Base-by-base conservation (phyloP, 1,284 basidiomycete genomes). In the Moniliophthora roreri region DNA sequence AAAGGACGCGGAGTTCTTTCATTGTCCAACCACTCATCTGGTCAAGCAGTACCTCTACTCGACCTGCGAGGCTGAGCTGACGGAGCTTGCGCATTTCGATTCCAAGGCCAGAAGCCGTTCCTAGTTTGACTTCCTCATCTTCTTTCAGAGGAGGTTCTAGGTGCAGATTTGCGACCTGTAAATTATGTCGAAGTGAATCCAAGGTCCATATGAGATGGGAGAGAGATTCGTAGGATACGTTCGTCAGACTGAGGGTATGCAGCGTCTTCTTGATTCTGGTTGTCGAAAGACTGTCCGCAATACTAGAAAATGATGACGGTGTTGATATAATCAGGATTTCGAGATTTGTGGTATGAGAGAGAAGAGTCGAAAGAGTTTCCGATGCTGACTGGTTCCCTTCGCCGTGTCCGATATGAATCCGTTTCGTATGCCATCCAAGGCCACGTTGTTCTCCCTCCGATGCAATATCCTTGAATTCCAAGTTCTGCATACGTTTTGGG, bases 21-120 rank as follows among this genome's bases (percentile, higher is more conserved):
- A 90, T 64, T 4, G 72, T 69, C 88, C 88, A 90, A 1, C 75
- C 80, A 0, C 69, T 70, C 0, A 84, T 81, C 58, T 89, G 82
- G 52, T 89, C 88, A 6, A 88, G 60, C 59, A 90, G 82, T 47
- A 84, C 81, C 26, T 79, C 76, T 45, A 79, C 79, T 39, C 77
- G 71, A 0, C 87, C 87, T 1, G 73, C 71, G 1, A 89, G 63
- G 5, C 79, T 78, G 35, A 90, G 78, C 55, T 88, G 84, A 46
- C 79, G 73, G 1, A 90, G 75, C 34, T 70, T 26, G n/a, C 18
- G 11, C 24, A 46, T 23, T 4, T 16, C 44, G 44, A 46, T 32
- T 4, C 28, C 24, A 6, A 32, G 1, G 10, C 44, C 44, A 15
- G 24, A 23, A 7, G 26, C 7, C 18, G 44, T 16, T 9, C 44